Percentiles rank a stretch among this genome's conserved stretches.
Evolutionary conservation across 2,329 filamentous ascomycete genomes (phyloP).

Genomic region (Pseudocercospora fijiensis): DNA sequence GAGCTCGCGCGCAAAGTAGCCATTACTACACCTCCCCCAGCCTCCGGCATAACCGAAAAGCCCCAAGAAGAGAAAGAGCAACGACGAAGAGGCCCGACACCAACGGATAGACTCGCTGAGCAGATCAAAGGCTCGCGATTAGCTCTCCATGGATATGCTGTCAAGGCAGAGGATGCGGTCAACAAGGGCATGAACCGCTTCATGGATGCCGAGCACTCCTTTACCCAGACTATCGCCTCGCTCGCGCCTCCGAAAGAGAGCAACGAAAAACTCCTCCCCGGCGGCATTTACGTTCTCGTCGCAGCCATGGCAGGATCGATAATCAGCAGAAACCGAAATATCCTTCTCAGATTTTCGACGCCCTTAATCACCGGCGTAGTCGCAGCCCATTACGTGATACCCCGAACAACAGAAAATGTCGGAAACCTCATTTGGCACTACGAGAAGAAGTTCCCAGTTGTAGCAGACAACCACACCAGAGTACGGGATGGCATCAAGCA

Average conservation of each 20-base stretch:
- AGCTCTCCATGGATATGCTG: constrained; percentile 73
- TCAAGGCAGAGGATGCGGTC: constrained; percentile 74
- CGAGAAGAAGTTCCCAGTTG: constrained; percentile 80
- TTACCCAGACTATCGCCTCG: constrained; percentile 84
- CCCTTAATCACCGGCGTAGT: constrained; percentile 78
- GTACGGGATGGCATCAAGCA: constrained; percentile 67
- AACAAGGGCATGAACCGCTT: constrained; percentile 78
- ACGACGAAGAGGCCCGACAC: constrained; percentile 58
- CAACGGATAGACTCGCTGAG: constrained; percentile 82
- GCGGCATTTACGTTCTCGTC: constrained; percentile 86
- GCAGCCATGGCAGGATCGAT: constrained; percentile 94
- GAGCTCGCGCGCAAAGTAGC: constrained; percentile 38
- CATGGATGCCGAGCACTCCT: constrained; percentile 81
- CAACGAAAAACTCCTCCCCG: constrained; percentile 86
- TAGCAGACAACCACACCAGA: constrained; percentile 77
- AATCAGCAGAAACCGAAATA: constrained; percentile 79
- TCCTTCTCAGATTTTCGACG: constrained; percentile 73
- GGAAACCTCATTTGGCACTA: constrained; percentile 85
- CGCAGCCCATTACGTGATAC: constrained; percentile 80
- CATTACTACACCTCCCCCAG: constrained; percentile 41
- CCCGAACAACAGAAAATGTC: constrained; percentile 86
- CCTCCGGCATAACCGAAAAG: constrained; percentile 37
- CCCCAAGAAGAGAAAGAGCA: constrained; percentile 36
- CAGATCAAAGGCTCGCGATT: constrained; percentile 79
- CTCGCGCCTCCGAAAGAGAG: constrained; percentile 82